Evolutionary conservation across 225 moss, liverwort and hornwort species (phyloP).

Genomic region (Asterella californica): DNA sequence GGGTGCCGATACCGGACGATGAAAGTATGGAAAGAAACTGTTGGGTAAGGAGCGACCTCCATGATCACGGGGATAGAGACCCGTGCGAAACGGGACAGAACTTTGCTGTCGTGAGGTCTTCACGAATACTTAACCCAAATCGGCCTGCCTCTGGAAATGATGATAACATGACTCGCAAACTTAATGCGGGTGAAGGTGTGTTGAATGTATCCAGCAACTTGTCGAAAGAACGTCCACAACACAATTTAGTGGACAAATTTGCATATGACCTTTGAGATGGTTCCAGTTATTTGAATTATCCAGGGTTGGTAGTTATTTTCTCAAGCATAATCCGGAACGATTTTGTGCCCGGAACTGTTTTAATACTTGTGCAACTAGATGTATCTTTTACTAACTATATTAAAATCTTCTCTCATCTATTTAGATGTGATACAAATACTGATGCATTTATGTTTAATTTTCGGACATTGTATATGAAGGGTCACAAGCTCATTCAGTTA

Average conservation of each 20-base stretch:
- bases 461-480: too few relatives aligned
- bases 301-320: background rate
- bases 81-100: background rate
- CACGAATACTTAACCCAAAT: background rate
- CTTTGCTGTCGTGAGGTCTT: background rate
- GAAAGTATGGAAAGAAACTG: background rate
- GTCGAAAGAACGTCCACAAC: background rate
- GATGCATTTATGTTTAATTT: background rate
- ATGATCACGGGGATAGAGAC: conserved; percentile 2
- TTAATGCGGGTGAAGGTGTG: conserved; percentile 20
- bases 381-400: too few relatives aligned
- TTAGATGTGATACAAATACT: background rate
- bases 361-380: too few relatives aligned
- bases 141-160: conserved; percentile 5
- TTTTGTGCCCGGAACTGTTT: background rate
- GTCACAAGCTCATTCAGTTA: background rate
- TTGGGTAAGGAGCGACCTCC: background rate
- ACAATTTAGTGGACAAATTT: background rate
- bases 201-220: background rate
- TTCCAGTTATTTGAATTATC: background rate
- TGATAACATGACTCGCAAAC: conserved; percentile 2
- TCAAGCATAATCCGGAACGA: background rate
- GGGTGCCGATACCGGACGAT: conserved; percentile 13
- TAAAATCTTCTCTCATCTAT: background rate
- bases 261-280: background rate